Evolutionary conservation across 176 grass and related monocot species (phyloP), one percentile per base, ranked within the genome.

Genomic region (Ampelocalamus luodianensis): DNA sequence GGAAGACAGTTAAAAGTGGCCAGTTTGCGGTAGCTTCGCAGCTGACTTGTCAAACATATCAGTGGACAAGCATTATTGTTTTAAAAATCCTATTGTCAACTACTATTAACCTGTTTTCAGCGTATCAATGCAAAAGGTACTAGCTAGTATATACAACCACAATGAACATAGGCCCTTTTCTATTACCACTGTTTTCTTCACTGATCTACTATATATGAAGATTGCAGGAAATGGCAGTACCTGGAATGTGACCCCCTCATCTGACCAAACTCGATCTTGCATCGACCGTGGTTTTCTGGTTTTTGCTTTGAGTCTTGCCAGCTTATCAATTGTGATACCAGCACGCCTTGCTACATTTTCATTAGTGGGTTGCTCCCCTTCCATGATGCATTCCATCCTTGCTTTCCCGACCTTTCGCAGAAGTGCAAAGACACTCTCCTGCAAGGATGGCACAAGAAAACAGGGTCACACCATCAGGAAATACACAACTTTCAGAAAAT

Each of bases 391-490:
- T 32, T 90, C 58, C 85, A 81, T 82, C 73, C 87, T 93, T 13
- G 90, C 95, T 79, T 77, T 90, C 26, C 85, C 87, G 3, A 95
- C 90, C 74, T 87, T 98, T 74, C 70, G 93, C 69, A 90, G 58
- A 83, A 90, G 86, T 5, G 87, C 93, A 78, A 87, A 93, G 0
- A 93, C 90, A 66, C 90, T 91, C 80, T 87, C 87, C 95, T 98
- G 91, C 45, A 79, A 86, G 3, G 49, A 71, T 55, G 8, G 3
- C 32, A 71, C 29, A 64, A 49, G 27, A 15, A 80, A 65, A 36
- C 39, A 85, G 54, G 29, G 32, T 75, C 10, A 54, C 27, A 20
- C 48, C 48, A 76, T 23, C 11, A 24, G 37, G 12, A 65, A 22
- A 59, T n/a, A 61, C 2, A 2, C 6, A 63, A 61, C 3, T n/a